These are phyloP conservation scores for Cutaneotrichosporon curvatum DNA, from an alignment of 1,284 basidiomycete genomes.

Conservation along the genomic window DNA sequence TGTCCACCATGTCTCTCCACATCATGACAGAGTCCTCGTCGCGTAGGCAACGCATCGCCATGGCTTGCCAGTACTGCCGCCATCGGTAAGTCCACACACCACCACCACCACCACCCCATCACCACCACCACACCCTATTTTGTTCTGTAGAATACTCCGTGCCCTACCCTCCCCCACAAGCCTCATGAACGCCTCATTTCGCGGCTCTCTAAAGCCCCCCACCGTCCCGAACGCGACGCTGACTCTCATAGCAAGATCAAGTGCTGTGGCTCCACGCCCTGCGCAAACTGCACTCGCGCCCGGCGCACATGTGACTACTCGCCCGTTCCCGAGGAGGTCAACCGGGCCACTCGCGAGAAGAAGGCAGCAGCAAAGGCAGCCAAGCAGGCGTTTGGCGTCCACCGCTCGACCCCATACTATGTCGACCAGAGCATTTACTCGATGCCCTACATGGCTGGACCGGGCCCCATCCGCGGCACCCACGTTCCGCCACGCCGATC, in stretches of 20 bases:
- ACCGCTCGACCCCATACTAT: slow-evolving; percentile 29
- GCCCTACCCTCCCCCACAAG: too few relatives aligned
- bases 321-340: slow-evolving; percentile 44
- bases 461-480: slow-evolving; percentile 18
- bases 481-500: slow-evolving; percentile 30
- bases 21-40: slow-evolving; percentile 24
- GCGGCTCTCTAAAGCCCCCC: background rate
- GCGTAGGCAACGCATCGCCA: slow-evolving; percentile 38
- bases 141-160: too few relatives aligned
- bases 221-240: too few relatives aligned
- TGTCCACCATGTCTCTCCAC: background rate
- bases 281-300: slow-evolving; percentile 43
- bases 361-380: slow-evolving; percentile 40
- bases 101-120: background rate
- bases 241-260: slow-evolving; percentile 39
- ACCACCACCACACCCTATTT: background rate
- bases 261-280: slow-evolving; percentile 43
- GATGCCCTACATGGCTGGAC: slow-evolving; percentile 24
- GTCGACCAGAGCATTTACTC: slow-evolving; percentile 25
- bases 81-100: slow-evolving; percentile 42
- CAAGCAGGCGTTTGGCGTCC: slow-evolving; percentile 20
- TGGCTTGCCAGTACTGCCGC: slow-evolving; percentile 44
- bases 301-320: slow-evolving; percentile 42
- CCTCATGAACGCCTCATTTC: background rate
- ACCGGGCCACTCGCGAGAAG: slow-evolving; percentile 41